Evolutionary conservation across 768 basidiomycete genomes (phyloP), one percentile per base, ranked within the genome.

Genomic region (Lentinula lateritia): DNA sequence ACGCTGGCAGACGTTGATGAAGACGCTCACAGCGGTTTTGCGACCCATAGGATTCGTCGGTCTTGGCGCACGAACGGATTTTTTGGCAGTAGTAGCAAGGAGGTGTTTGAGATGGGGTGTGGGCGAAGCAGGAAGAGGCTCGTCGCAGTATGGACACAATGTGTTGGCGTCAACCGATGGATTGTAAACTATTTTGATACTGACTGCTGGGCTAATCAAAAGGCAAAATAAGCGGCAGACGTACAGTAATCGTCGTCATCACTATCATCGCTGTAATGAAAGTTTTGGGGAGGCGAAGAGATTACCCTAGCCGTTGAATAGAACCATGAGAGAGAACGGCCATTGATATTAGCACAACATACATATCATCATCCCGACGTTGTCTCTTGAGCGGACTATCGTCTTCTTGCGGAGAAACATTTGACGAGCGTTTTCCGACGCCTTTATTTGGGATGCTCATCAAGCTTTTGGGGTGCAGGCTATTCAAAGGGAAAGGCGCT

Each of bases 111-210:
- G 77, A 23, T 79, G 73, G 1, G 84, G 81, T 0, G 90, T 88
- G 5, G 88, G 88, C 3, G 76, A 72, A 1, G 76, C 62, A 0
- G 92, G 93, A 10, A 93, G 77, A 0, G 75, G 80, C 18, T 83
- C 80, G 66, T 94, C 92, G 64, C 92, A 94, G 70, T 88, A 94
- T 0, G 92, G 91, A 68, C 92, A 94, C 2, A 93, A 73, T 1
- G 78, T 86, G 6, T 76, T 78, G 10, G 90, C 90, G 65, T 93
- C 90, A 6, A 78, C 73, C 18, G 70, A 65, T 2, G 80, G 74
- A 39, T 79, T 77, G 32, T 84, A 70, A 9, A 83, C 80, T 48
- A 87, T 86, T 89, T 34, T 23, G 34, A 32, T 18, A 45, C 13
- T 39, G 28, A 28, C 28, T 28, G 28, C 3, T 50, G 62, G 54